phyloP scores from a whole-genome alignment of 768 basidiomycete species.

The Tricholomella constricta region DNA sequence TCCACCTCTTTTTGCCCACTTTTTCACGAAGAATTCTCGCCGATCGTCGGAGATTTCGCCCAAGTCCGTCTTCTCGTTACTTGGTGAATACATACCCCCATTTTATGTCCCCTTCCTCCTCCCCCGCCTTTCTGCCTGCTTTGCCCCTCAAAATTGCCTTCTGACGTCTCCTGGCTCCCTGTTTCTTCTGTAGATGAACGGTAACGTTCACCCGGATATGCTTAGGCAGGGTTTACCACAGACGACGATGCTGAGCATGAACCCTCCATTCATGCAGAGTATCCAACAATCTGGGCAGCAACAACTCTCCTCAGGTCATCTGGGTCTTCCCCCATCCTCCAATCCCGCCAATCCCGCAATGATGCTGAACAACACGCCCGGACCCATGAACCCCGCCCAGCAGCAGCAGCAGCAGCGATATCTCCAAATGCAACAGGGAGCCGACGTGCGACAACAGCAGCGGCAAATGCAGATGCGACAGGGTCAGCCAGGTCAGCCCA shows the following conservation, averaged over 20 bases:
- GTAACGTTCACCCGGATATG: constrained; percentile 48
- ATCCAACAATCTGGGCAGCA: constrained; percentile 41
- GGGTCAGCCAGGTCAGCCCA: constrained; percentile 25
- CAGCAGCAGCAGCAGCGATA: constrained; percentile 34
- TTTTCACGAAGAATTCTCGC: constrained; percentile 6
- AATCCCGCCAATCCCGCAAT: constrained; percentile 35
- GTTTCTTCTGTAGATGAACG: constrained; percentile 44
- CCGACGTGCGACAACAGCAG: constrained; percentile 30
- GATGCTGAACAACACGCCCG: constrained; percentile 39
- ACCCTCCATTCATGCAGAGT: constrained; percentile 37
- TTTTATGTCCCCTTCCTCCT: constrained; percentile 12
- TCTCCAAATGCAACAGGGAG: constrained; percentile 31
- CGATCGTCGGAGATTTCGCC: constrained; percentile 25
- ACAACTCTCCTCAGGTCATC: constrained; percentile 23
- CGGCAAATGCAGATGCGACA: constrained; percentile 40
- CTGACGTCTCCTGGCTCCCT: constrained; percentile 9
- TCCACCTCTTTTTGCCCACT: constrained; percentile 14
- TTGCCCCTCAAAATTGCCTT: constrained; percentile 19
- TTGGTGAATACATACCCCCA: constrained; percentile 22
- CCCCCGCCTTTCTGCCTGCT: constrained; percentile 3
- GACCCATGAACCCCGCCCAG: constrained; percentile 19
- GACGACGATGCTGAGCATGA: constrained; percentile 37
- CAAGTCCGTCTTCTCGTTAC: constrained; percentile 15
- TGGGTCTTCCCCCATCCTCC: constrained; percentile 34
- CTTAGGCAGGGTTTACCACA: constrained; percentile 46